Conservation (phyloP, 192 early-diverging fungal genomes). For the Pilaira anomala region DNA sequence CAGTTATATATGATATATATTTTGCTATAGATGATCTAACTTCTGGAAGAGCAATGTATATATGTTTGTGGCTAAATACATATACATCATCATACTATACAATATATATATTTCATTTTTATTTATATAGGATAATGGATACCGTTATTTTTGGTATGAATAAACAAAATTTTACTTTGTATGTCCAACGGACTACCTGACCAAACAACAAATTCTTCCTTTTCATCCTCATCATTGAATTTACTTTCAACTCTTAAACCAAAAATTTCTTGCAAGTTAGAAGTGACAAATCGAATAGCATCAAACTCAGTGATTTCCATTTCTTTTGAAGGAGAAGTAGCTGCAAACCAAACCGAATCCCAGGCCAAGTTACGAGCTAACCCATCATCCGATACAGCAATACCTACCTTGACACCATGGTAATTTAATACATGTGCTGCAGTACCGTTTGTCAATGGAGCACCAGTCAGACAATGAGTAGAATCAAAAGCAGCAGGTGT, state of each 20-base stretch:
- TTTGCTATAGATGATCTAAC: no score
- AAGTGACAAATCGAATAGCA: conserved; percentile 67
- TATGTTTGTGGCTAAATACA: no score
- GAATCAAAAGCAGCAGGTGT: conserved; percentile 62
- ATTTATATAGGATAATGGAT: background rate
- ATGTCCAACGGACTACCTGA: conserved; percentile 65
- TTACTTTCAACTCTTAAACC: conserved; percentile 32
- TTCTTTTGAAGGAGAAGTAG: conserved; percentile 31
- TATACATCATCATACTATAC: no score
- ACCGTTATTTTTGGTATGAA: conserved; percentile 5
- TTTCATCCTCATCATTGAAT: background rate
- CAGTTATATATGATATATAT: no score
- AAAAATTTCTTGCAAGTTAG: conserved; percentile 66
- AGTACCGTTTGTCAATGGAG: conserved; percentile 49
- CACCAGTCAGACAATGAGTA: conserved; percentile 57
- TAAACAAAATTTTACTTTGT: conserved; percentile 32
- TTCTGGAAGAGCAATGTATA: no score
- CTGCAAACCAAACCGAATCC: conserved; percentile 71
- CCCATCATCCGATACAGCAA: conserved; percentile 49
- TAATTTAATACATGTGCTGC: conserved; percentile 51
- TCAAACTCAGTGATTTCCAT: conserved; percentile 52
- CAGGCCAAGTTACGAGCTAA: conserved; percentile 63
- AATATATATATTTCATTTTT: no score
- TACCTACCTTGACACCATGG: conserved; percentile 59
- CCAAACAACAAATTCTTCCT: conserved; percentile 52